Evolutionary conservation across 2,329 filamentous ascomycete species (phyloP), one percentile per base, ranked within the genome.

Genomic region (Penicillium sp.): DNA sequence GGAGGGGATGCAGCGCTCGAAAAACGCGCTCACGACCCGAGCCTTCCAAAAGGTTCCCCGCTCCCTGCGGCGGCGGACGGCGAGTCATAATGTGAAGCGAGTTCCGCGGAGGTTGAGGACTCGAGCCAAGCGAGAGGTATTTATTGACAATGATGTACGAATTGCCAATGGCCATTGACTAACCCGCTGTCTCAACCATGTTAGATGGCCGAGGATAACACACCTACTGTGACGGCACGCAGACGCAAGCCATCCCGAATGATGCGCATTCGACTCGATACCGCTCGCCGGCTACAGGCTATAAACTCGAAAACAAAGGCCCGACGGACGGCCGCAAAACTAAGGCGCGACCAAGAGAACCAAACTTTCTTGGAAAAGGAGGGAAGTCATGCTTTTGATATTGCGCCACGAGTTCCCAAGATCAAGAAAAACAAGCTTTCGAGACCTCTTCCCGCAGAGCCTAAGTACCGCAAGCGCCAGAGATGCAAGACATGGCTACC

Each of bases 41-140:
- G 92, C 93, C 14, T 97, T 97, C 69, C 94, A 99, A 73, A 85
- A 90, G 64, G 89, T 99, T 5, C 94, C 94, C 1, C 85, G 91
- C 63, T 86, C 88, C 48, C 78, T 99, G 82, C 82, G 94, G 62
- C 82, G 94, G 61, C 83, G 94, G 65, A 96, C 93, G 0, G 94
- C 93, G 20, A 96, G 92, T 72, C 94, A 99, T 76, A 97, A 99
- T 81, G 89, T 89, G 35, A 96, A 93, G 76, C 85, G 89, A 60
- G 88, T 99, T 16, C 94, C 94, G 2, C 88, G 87, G 69, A 80
- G 91, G 60, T 76, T 97, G 68, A 83, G 89, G 54, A 77, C 76
- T 38, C 83, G 89, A 63, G 92, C 91, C 1, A 83, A 79, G 66
- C 79, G 80, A 70, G 85, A 88, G 79, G 79, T 81, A 65, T 44